Base-by-base conservation (phyloP, 2,329 filamentous ascomycete genomes). In the Talaromyces sp. region DNA sequence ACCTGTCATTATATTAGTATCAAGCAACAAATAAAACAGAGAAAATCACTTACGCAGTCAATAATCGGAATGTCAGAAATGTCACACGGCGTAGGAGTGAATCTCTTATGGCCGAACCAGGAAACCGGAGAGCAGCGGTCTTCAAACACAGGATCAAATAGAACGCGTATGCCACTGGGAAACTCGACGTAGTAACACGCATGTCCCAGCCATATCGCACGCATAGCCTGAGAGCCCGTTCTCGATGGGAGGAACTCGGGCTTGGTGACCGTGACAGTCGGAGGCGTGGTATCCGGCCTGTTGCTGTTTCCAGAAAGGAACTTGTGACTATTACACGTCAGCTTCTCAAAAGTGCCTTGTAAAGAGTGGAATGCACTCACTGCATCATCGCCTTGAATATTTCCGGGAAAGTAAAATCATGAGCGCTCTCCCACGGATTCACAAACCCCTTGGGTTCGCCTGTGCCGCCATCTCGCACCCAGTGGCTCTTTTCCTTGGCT, bases 61-160 rank as follows among this genome's bases (percentile, higher is more conserved):
- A 63, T 61, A 40, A 58, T 30, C 9, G 56, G 63, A 42, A 64
- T 56, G 51, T 62, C 63, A 10, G 63, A 53, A 33, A 57, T 62
- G 5, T 62, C 52, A 30, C 62, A 64, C 1, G 63, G 60, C 23
- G 16, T 54, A 3, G 60, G 60, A 10, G 63, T 64, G n/a, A 64
- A 64, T 36, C 60, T 60, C 28, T 60, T 64, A 51, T 61, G 60
- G 10, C 60, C 63, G 31, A 64, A n/a, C 63, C 86, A 86, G 57
- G 79, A 80, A 68, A 92, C 80, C 0, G 92, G 92, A 36, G 87
- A 86, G 77, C 92, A 96, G 70, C 90, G 85, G 65, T 90, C 85
- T 72, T 92, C 90, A 68, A 96, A 95, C 54, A 96, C 91, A 4
- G 92, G 92, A 72, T 96, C 92, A 73, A 96, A 96, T 6, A 96